Base-by-base conservation (phyloP, 2,329 filamentous ascomycete species). In the Cephalotrichum gorgonifer region DNA sequence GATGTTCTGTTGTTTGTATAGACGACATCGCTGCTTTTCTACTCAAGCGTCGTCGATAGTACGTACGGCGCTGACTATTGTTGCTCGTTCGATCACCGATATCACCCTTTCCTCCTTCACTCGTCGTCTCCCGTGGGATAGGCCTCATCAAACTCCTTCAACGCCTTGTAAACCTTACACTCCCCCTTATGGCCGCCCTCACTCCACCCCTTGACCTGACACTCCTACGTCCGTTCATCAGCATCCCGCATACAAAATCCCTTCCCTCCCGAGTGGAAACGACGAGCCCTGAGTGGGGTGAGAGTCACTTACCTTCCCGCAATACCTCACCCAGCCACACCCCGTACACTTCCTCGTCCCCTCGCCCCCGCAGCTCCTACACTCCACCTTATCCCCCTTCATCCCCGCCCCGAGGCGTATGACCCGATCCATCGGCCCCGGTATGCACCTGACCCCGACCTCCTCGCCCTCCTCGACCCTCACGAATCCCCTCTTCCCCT, bases 321-420 rank as follows among this genome's bases (percentile, higher is more conserved):
- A 74, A 57, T 75, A 75, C 51, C 59, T 61, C n/a, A 62, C 65
- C 52, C 62, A 62, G 23, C 62, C 63, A 53, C 71, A 74, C 8
- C 67, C 69, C 11, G 64, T 69, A 53, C 71, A 74, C 54, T 58
- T 65, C 57, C 59, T 63, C 53, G 57, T 58, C 17, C 57, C 61
- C 20, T 53, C 58, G 47, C 57, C 60, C 33, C 52, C 58, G 30
- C 65, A 66, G 6, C 31, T 55, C 48, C 51, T 59, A 53, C 63
- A 64, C 22, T 25, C 47, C 45, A 51, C 54, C 43, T 20, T 53
- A 44, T 44, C 42, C 47, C 23, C 35, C 47, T 27, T 31, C 5
- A 49, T 50, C 5, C 56, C 61, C 20, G 61, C 50, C 49, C 56
- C 57, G 39, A 64, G 23, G 3, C 64, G 57, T 49, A 54, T 55